Evolutionary conservation across 768 basidiomycete species (phyloP), one percentile per base, ranked within the genome.

Genomic region (Pleurotus salmoneostramineus): DNA sequence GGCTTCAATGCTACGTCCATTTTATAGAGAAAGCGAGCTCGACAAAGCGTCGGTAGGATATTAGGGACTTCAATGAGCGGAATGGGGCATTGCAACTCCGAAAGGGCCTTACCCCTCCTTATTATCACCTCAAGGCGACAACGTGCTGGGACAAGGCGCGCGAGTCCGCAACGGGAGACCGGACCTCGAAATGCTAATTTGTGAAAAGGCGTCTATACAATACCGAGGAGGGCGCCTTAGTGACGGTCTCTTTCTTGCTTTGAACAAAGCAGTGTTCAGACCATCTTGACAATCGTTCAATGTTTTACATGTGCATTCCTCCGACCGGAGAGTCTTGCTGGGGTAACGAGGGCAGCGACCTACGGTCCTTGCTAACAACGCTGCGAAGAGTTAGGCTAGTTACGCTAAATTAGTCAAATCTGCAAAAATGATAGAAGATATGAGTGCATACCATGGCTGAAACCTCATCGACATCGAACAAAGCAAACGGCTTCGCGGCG

Each of bases 11-110:
- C 37, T 31, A 14, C 37, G 50, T 11, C 37, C 52, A 43, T 55
- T 55, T 55, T 55, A 55, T 55, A 55, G 52, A 42, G 27, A 45
- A 40, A 55, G 40, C n/a, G 11, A 55, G 27, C 34, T 37, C 37
- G 37, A 55, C 52, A 55, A 55, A 55, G 52, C 52, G 52, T 55
- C 52, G 52, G 52, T n/a, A 43, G 35, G 52, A 12, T 42, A 55
- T 42, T 55, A 55, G 52, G 52, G 40, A 40, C 43, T 40, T 33
- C 52, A 55, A 40, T n/a, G 50, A 51, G 33, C 50, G 50, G 50
- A 35, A 14, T 35, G 15, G 35, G 36, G 50, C 33, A 37, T 51
- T 51, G 27, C 27, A 51, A 51, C 52, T 55, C 40, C 40, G 36
- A 43, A 40, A 55, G 32, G 40, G 52, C 33, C 50, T 40, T 37